Evolutionary conservation across 345 rosid species (phyloP), one percentile per base, ranked within the genome.

Genomic region (Limnanthes douglasii): DNA sequence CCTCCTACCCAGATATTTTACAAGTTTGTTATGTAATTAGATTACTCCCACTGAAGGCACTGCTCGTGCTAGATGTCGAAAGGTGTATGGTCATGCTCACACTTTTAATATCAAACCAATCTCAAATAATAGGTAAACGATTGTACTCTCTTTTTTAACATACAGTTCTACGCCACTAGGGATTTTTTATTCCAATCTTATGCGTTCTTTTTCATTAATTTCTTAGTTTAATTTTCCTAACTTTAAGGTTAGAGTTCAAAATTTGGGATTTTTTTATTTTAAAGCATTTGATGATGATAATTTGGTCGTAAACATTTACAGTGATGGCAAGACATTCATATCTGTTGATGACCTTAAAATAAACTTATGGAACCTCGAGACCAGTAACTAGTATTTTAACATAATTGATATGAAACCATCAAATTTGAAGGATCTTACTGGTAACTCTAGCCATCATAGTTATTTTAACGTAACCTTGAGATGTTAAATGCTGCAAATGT

Each of bases 351-450:
- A 69, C 48, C 69, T 76, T 16, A 57, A 77, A 29, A 72, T 76
- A 53, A 76, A 76, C 43, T 48, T 76, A 48, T 76, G 86, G 86
- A n/a, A n/a, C n/a, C n/a, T n/a, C n/a, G n/a, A n/a, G n/a, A n/a
- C n/a, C n/a, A n/a, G n/a, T n/a, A n/a, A 72, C 28, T 78, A 72
- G 43, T 64, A 73, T 48, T 76, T 76, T 51, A 76, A 69, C 47
- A 76, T 76, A 25, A 51, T 76, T 59, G 86, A 76, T 56, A 64
- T 64, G 59, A 72, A 72, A 47, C 78, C 86, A 24, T 24, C 60
- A 38, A 61, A 62, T 42, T 72, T 76, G 81, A 75, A 76, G 43
- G 81, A 76, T 45, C 75, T 76, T 37, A 61, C 70, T 24, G 86
- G 81, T 72, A 65, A 60, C 19, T 39, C 23, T 31, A 21, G 34